These are phyloP conservation scores for Cardiospermum halicacabum DNA, from an alignment of 345 rosid genomes.

Conservation along the genomic window DNA sequence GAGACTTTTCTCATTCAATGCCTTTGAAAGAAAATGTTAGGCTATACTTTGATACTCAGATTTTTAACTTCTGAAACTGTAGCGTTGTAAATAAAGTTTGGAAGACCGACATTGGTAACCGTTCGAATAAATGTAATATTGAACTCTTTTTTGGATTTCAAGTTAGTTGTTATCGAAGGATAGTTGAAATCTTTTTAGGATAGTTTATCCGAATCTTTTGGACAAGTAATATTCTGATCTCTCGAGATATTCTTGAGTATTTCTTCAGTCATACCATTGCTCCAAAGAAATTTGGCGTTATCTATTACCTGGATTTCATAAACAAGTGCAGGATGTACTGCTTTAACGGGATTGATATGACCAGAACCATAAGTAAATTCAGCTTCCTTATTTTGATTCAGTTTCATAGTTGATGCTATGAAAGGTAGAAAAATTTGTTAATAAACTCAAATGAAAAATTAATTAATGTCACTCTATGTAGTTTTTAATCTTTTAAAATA, in stretches of 20 bases:
- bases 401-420: constrained; percentile 45
- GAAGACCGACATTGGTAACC: constrained; percentile 53
- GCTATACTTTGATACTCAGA: constrained; percentile 32
- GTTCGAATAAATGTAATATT: constrained; percentile 33
- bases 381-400: constrained; percentile 15
- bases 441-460: no score
- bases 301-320: constrained; percentile 27
- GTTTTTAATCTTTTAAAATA: no score
- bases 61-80: constrained; percentile 2
- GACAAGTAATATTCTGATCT: constrained; percentile 30
- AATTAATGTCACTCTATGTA: constrained; percentile 33
- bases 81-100: constrained; percentile 41
- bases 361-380: constrained; percentile 60
- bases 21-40: constrained; percentile 28
- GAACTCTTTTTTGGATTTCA: constrained; percentile 16
- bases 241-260: constrained; percentile 24
- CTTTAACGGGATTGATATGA: constrained; percentile 45
- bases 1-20: constrained; percentile 37
- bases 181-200: constrained; percentile 44
- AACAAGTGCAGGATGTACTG: constrained; percentile 36
- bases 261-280: constrained; percentile 13
- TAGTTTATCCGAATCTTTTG: constrained; percentile 8
- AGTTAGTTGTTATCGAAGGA: constrained; percentile 36
- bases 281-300: constrained; percentile 39
- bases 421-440: no score